Evolutionary conservation across 805 yeast genomes (phyloP).

Genomic region (Nematodospora valgi): DNA sequence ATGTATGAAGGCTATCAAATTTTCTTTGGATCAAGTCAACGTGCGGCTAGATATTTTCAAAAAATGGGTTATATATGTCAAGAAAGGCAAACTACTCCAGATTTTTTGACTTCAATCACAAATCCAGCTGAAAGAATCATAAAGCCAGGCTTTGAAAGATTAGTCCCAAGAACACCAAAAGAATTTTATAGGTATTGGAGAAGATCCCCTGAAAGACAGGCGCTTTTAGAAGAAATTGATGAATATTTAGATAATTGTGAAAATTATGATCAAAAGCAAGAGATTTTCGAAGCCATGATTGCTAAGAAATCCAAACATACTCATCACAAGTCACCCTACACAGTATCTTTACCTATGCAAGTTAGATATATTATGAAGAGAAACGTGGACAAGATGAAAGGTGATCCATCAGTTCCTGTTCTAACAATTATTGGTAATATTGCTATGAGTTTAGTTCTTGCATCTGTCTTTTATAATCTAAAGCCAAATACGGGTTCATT

Average conservation of each 20-base stretch:
- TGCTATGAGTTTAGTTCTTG: conserved; percentile 51
- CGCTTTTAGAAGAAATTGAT: conserved; percentile 39
- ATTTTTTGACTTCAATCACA: conserved; percentile 29
- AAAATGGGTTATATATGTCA: conserved; percentile 39
- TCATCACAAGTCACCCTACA: conserved; percentile 40
- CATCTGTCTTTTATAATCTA: conserved; percentile 58
- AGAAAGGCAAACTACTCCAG: conserved; percentile 40
- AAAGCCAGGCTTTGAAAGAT: conserved; percentile 33
- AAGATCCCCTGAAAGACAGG: conserved; percentile 38
- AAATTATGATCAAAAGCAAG: conserved; percentile 8
- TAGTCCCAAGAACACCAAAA: conserved; percentile 24
- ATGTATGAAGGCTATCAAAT: conserved; percentile 61
- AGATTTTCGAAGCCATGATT: conserved; percentile 39
- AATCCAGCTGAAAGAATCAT: conserved; percentile 27
- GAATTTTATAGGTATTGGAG: conserved; percentile 30
- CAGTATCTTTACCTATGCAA: conserved; percentile 45
- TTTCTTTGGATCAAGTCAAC: conserved; percentile 52
- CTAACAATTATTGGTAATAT: conserved; percentile 43
- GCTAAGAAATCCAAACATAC: conserved; percentile 51
- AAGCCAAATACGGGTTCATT: conserved; percentile 42
- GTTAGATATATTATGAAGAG: conserved; percentile 46
- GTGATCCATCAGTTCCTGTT: conserved; percentile 47
- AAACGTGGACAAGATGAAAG: conserved; percentile 48
- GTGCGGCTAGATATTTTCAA: conserved; percentile 41
- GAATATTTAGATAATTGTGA: conserved; percentile 29